A percentile compares a stretch with the other conserved stretches of the same genome.
These are phyloP conservation scores for Cyclotella kingstonii DNA, from an alignment of 108 stramenopile species.

Conservation along the genomic window DNA sequence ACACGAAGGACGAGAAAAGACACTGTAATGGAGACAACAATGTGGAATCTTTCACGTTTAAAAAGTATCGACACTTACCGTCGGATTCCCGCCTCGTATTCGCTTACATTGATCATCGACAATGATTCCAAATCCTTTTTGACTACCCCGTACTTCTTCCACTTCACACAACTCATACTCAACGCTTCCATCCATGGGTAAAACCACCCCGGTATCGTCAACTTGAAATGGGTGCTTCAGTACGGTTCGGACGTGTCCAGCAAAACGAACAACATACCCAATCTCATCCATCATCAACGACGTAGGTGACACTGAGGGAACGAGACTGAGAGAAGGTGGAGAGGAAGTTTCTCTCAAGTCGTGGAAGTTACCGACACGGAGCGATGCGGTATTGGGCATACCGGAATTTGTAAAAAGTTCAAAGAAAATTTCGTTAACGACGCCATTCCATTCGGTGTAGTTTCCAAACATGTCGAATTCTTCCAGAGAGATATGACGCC, in stretches of 20 bases:
- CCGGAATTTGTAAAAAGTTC: conserved; percentile 9
- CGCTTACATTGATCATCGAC: conserved; percentile 7
- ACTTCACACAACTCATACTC: conserved; percentile 30
- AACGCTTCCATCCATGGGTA: conserved; percentile 27
- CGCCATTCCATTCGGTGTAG: conserved; percentile 35
- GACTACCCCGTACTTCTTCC: conserved; percentile 36
- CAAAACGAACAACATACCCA: conserved; percentile 29
- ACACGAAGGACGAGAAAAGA: neutral
- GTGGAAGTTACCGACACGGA: conserved; percentile 21
- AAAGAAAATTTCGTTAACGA: conserved; percentile 19
- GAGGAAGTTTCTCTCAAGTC: conserved; percentile 7
- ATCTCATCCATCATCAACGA: conserved; percentile 16
- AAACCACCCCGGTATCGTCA: conserved; percentile 22
- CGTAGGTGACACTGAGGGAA: conserved; percentile 15
- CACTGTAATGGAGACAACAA: neutral
- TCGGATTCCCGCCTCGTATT: conserved; percentile 35
- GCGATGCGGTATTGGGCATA: conserved; percentile 8
- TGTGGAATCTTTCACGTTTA: neutral
- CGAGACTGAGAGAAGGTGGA: conserved; percentile 12
- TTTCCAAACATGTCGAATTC: conserved; percentile 29
- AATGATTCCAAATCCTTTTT: conserved; percentile 29
- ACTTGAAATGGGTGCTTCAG: conserved; percentile 34
- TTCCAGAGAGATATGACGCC: conserved; percentile 27
- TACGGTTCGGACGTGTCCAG: conserved; percentile 34
- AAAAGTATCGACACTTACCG: conserved; percentile 1